Evolutionary conservation across 371 early-diverging fungal species (phyloP).

Genomic region (Coemansia sp.): DNA sequence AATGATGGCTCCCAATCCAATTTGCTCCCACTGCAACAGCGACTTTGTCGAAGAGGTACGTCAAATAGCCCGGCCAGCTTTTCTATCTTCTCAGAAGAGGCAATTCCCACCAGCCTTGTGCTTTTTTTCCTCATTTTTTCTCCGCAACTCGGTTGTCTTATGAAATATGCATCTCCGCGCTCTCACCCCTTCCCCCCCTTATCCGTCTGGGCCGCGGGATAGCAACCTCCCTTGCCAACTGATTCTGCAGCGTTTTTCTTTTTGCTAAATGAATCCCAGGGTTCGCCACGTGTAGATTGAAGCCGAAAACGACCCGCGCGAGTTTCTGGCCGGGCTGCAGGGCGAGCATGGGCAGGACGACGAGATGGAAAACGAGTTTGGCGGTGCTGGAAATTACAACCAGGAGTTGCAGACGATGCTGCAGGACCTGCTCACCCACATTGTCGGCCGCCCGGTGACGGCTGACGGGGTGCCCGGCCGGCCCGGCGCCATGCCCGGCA

Average conservation of each 20-base stretch:
- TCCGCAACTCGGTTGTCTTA: constrained; percentile 3
- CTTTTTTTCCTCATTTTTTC: neutral
- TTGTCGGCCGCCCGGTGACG: constrained; percentile 28
- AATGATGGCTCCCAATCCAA: constrained; percentile 49
- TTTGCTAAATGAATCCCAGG: neutral
- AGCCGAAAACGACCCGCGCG: constrained; percentile 46
- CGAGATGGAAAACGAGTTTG: constrained; percentile 52
- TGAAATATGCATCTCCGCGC: neutral
- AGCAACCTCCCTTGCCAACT: too few relatives aligned
- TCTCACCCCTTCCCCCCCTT: neutral
- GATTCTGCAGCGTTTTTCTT: neutral
- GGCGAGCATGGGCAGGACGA: constrained; percentile 37
- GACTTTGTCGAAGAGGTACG: constrained; percentile 51
- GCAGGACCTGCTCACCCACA: constrained; percentile 37
- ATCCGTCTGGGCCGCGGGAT: too few relatives aligned
- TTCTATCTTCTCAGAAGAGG: neutral
- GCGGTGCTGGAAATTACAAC: constrained; percentile 50
- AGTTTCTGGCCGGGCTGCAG: constrained; percentile 24
- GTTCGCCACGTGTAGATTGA: constrained; percentile 29
- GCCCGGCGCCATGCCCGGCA: neutral
- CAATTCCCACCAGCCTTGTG: too few relatives aligned
- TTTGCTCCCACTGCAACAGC: constrained; percentile 48
- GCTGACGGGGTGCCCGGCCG: neutral
- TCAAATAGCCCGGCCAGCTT: neutral
- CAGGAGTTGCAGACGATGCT: constrained; percentile 44